Evolutionary conservation across 805 yeast species (phyloP), one percentile per base, ranked within the genome.

Genomic region (Kodamaea kaohsiungensis): DNA sequence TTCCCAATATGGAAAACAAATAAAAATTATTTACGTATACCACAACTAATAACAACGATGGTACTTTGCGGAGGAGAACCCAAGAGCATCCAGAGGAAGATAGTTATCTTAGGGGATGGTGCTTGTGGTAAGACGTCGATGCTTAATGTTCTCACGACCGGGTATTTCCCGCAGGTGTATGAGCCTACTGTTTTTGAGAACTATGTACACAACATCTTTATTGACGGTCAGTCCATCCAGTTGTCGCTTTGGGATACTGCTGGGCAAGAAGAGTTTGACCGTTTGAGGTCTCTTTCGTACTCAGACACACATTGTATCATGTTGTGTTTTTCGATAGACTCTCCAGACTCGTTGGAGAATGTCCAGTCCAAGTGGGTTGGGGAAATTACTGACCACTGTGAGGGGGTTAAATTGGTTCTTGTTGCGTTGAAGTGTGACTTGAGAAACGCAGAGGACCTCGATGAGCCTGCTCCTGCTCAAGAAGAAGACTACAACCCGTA

Each of bases 161-260:
- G 99, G 1, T 95, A 93, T 71, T 93, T 93, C 76, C 98, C 98
- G 7, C 97, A 95, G 68, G 98, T 93, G 17, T 93, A 93, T 71
- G 99, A 92, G 67, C 99, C 99, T 22, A 93, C 99, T 0, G 98
- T 93, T 39, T 93, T 95, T 72, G 98, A 93, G 68, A 93, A 93
- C 75, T 93, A 93, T 68, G 96, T 92, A 56, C 98, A 93, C 72
- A 98, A 93, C 68, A 95, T 93, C 59, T 93, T 90, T 73, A 91
- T 93, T 53, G 99, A 93, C 69, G 93, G 93, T 51, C 91, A 90
- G 69, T 91, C 95, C 49, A 89, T 93, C 63, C 96, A 92, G 65
- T 76, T 93, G 54, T 91, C 97, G 13, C 77, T 93, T 53, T 95
- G 99, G 99, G 99, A 93, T 69, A 93, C 99, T 5, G 99, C 99